These are phyloP conservation scores for Eucalyptus pauciflora DNA, from an alignment of 345 rosid genomes.

Conservation along the genomic window DNA sequence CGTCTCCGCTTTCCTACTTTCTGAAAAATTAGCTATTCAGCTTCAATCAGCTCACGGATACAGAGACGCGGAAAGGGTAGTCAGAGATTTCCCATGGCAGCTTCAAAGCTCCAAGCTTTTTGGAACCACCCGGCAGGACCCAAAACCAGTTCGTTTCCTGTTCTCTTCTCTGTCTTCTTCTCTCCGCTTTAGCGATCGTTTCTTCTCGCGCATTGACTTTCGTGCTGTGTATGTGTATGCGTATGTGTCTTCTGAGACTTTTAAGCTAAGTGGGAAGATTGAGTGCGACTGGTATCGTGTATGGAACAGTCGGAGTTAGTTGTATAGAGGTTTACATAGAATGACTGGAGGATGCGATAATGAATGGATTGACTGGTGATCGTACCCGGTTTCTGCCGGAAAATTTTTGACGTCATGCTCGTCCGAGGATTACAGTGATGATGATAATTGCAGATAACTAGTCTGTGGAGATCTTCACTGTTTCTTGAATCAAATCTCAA, in stretches of 20 bases:
- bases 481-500: neutral
- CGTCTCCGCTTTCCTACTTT: neutral
- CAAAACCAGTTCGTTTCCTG: conserved; percentile 53
- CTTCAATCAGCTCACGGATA: neutral
- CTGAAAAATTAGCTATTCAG: neutral
- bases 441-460: neutral
- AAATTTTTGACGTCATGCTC: neutral
- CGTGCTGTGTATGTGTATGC: neutral
- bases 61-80: neutral
- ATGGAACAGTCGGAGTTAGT: neutral
- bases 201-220: neutral
- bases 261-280: neutral
- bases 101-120: conserved; percentile 77
- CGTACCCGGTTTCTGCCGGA: neutral
- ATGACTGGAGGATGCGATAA: neutral
- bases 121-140: conserved; percentile 98
- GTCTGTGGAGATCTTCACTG: neutral
- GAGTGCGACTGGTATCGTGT: neutral
- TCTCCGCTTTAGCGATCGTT: neutral
- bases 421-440: neutral
- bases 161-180: neutral
- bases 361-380: neutral
- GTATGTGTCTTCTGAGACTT: neutral
- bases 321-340: neutral
- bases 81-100: conserved; percentile 28